These are phyloP conservation scores for Exophiala dermatitidis DNA, from an alignment of 2,329 filamentous ascomycete genomes.

Conservation along the genomic window DNA sequence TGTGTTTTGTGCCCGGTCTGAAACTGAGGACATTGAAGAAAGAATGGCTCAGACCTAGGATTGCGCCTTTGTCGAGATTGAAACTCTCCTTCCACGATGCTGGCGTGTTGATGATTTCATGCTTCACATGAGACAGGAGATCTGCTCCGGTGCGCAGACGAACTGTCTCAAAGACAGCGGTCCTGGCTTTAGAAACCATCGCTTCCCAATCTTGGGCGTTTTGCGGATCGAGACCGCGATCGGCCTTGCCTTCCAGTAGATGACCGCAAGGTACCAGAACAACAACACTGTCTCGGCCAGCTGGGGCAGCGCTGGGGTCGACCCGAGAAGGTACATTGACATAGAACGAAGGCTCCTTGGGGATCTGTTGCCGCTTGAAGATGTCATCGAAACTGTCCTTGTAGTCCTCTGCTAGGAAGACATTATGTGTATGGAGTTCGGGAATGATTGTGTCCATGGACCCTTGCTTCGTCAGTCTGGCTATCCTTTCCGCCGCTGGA, in stretches of 20 bases:
- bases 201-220: constrained; percentile 52
- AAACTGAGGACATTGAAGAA: constrained; percentile 51
- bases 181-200: constrained; percentile 54
- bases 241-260: constrained; percentile 39
- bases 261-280: constrained; percentile 68
- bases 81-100: constrained; percentile 58
- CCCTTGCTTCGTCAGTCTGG: constrained; percentile 34
- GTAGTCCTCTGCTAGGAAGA: constrained; percentile 69
- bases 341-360: constrained; percentile 65
- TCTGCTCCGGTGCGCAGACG: constrained; percentile 53
- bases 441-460: constrained; percentile 54
- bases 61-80: constrained; percentile 68
- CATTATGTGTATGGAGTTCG: constrained; percentile 64
- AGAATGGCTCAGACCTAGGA: constrained; percentile 62
- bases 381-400: constrained; percentile 67
- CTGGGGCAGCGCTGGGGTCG: constrained; percentile 60
- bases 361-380: constrained; percentile 62
- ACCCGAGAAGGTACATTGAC: constrained; percentile 67
- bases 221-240: constrained; percentile 26
- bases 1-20: constrained; percentile 31
- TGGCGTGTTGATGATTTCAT: constrained; percentile 62
- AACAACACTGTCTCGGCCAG: constrained; percentile 58
- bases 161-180: constrained; percentile 56
- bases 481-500: neutral
- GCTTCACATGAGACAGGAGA: constrained; percentile 43